A percentile compares a stretch with the other conserved stretches of the same genome.
phyloP scores from a whole-genome alignment of 768 basidiomycete species.

The Boletus sp. region DNA sequence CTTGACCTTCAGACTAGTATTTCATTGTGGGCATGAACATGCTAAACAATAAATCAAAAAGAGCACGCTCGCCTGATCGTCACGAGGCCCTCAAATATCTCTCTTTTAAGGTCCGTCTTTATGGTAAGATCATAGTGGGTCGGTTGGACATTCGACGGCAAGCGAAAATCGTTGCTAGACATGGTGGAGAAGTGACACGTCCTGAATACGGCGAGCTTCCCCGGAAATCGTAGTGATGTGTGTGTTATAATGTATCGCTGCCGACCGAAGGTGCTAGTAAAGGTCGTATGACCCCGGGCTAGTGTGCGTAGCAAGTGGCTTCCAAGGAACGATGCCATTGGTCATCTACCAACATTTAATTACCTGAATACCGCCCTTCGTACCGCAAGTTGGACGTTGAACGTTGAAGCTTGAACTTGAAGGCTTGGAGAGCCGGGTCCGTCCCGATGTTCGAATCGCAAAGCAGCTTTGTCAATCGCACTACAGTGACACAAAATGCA shows the following conservation, averaged over 20 bases:
- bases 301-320: constrained; percentile 1
- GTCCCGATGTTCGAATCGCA: background rate
- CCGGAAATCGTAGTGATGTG: background rate
- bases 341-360: background rate
- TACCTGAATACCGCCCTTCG: background rate
- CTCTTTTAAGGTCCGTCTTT: constrained; percentile 77
- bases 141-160: constrained; percentile 65
- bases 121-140: constrained; percentile 77
- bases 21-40: background rate
- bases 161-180: constrained; percentile 37
- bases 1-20: constrained; percentile 56
- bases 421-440: background rate
- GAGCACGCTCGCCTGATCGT: constrained; percentile 54
- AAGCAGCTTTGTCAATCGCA: background rate
- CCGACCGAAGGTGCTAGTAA: background rate
- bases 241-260: background rate
- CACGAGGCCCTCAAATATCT: constrained; percentile 73
- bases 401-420: too few relatives aligned
- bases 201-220: background rate
- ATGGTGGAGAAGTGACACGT: constrained; percentile 7
- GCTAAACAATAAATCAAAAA: background rate
- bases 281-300: constrained; percentile 1
- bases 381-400: background rate
- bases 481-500: background rate
- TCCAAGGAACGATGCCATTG: constrained; percentile 16